These are phyloP conservation scores for Mycocentrospora acerina DNA, from an alignment of 2,329 filamentous ascomycete species.

Conservation along the genomic window DNA sequence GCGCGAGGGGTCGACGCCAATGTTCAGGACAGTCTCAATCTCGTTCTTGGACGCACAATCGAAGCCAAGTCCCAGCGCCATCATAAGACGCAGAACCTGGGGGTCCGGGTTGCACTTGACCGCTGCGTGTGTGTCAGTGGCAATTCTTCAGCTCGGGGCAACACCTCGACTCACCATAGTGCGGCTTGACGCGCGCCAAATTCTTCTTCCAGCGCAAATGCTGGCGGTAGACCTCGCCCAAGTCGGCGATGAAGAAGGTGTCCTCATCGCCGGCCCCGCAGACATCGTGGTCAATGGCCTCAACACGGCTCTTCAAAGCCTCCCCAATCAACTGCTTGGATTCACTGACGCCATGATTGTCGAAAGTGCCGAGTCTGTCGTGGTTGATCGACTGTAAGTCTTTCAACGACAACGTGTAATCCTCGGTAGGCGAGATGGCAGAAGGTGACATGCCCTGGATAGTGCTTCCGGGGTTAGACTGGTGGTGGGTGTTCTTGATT, in stretches of 20 bases:
- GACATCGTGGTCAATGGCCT: slow-evolving; percentile 79
- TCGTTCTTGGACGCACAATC: slow-evolving; percentile 98
- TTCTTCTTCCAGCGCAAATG: slow-evolving; percentile 98
- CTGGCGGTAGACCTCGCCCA: slow-evolving; percentile 98
- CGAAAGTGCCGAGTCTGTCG: slow-evolving; percentile 36
- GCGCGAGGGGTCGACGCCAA: slow-evolving; percentile 81
- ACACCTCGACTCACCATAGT: slow-evolving; percentile 70
- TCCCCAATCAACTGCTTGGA: slow-evolving; percentile 82
- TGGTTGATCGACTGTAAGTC: slow-evolving; percentile 31
- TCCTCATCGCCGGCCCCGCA: slow-evolving; percentile 95
- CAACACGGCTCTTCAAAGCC: slow-evolving; percentile 82
- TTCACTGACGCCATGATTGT: slow-evolving; percentile 53
- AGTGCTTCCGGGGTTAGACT: slow-evolving; percentile 24
- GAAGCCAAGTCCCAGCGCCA: slow-evolving; percentile 88
- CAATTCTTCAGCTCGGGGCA: background rate
- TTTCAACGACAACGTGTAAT: slow-evolving; percentile 46
- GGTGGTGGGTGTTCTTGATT: slow-evolving; percentile 7
- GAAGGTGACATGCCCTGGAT: slow-evolving; percentile 71
- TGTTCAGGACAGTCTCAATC: slow-evolving; percentile 84
- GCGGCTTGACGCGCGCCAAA: slow-evolving; percentile 87
- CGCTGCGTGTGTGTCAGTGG: slow-evolving; percentile 55
- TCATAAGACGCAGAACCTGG: slow-evolving; percentile 82
- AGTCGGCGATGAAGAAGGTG: slow-evolving; percentile 96
- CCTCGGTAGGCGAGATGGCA: slow-evolving; percentile 55
- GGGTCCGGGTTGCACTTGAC: slow-evolving; percentile 99